These are phyloP conservation scores for Peronospora tabacina DNA, from an alignment of 352 stramenopile species.

Conservation along the genomic window DNA sequence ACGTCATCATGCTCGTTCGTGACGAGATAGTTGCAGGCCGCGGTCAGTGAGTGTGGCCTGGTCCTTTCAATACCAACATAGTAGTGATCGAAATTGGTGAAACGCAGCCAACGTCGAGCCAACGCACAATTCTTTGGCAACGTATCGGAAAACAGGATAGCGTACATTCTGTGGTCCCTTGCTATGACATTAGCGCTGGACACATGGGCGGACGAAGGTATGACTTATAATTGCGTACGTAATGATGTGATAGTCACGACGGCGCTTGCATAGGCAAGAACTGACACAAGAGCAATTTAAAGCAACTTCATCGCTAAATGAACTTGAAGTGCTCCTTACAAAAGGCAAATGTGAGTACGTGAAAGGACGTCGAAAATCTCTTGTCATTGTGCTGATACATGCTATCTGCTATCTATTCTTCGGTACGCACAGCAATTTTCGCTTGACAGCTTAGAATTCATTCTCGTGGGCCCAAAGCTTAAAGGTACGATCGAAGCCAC, in stretches of 20 bases:
- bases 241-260: background rate
- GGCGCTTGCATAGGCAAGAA: conserved; percentile 1
- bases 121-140: conserved; percentile 50
- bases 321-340: conserved; percentile 13
- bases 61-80: conserved; percentile 19
- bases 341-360: conserved; percentile 6
- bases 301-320: background rate
- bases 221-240: conserved; percentile 2
- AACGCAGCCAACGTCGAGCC: conserved; percentile 45
- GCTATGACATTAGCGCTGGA: conserved; percentile 37
- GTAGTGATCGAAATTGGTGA: conserved; percentile 34
- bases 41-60: conserved; percentile 38
- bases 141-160: conserved; percentile 48
- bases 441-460: conserved; percentile 60
- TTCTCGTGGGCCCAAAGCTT: conserved; percentile 89
- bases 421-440: background rate
- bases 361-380: conserved; percentile 5
- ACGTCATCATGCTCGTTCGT: conserved; percentile 46
- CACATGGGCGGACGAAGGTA: conserved; percentile 24
- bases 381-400: conserved; percentile 2
- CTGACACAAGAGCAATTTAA: conserved; percentile 8
- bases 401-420: conserved; percentile 8
- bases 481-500: conserved; percentile 88
- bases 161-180: conserved; percentile 43
- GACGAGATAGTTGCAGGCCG: conserved; percentile 36